phyloP scores from a whole-genome alignment of 106 monocot species.

The Iris macrosiphon region DNA sequence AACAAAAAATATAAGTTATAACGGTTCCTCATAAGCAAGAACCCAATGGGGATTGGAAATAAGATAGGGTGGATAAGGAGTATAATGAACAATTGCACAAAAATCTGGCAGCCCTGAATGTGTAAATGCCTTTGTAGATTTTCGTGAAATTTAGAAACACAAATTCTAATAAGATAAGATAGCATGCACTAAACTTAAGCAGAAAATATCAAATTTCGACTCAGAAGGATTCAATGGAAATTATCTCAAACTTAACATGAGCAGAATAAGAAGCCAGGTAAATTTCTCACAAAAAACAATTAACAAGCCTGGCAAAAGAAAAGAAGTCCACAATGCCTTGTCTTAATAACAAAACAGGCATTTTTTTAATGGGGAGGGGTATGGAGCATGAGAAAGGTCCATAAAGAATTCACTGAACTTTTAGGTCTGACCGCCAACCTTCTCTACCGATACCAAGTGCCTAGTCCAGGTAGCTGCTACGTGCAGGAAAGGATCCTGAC shows the following conservation, averaged over 20 bases:
- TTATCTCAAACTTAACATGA: no score
- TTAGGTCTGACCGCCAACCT: no score
- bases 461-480: no score
- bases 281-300: background rate
- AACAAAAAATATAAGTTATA: conserved; percentile 1
- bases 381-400: no score
- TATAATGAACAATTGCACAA: background rate
- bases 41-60: background rate
- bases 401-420: no score
- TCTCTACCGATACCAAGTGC: no score
- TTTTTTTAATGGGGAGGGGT: no score
- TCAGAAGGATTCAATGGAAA: background rate
- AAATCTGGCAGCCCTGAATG: background rate
- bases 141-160: background rate
- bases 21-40: background rate
- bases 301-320: no score
- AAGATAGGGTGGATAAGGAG: background rate
- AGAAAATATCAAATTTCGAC: background rate
- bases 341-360: no score
- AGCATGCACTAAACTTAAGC: background rate
- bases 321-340: no score
- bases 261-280: background rate
- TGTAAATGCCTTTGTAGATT: background rate
- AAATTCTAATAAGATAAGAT: background rate
- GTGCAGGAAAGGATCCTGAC: no score